phyloP scores from a whole-genome alignment of 345 rosid genomes.

The Hirschfeldia incana region DNA sequence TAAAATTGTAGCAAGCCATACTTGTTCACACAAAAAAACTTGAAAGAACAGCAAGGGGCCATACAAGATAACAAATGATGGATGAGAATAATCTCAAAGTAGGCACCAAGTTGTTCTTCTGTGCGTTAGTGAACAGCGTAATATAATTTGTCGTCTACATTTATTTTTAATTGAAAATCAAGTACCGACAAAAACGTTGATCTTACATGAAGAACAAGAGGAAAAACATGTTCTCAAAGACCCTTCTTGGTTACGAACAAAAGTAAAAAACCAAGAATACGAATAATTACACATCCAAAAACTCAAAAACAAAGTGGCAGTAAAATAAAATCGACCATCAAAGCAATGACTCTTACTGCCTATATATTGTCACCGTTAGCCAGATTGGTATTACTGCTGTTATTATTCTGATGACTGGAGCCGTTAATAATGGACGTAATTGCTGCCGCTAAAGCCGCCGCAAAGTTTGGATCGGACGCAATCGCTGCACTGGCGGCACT shows the following conservation, averaged over 20 bases:
- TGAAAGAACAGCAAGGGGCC: neutral
- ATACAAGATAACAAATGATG: neutral
- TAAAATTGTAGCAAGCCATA: neutral
- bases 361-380: conserved; percentile 32
- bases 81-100: neutral
- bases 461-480: conserved; percentile 90
- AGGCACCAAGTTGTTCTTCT: neutral
- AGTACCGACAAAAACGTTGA: conserved; percentile 16
- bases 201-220: conserved; percentile 34
- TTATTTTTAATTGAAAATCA: neutral
- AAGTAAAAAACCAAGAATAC: conserved; percentile 1
- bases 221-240: conserved; percentile 28
- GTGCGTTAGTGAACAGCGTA: neutral
- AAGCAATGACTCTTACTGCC: conserved; percentile 28
- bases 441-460: conserved; percentile 93
- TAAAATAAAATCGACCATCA: conserved; percentile 18
- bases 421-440: conserved; percentile 83
- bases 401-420: conserved; percentile 28
- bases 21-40: neutral
- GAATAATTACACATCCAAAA: conserved; percentile 32
- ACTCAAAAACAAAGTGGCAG: conserved; percentile 11
- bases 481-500: conserved; percentile 66
- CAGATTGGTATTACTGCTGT: conserved; percentile 31
- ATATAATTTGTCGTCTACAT: neutral
- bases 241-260: conserved; percentile 21